These are phyloP conservation scores for Mortierella hygrophila DNA, from an alignment of 192 early-diverging fungal species.

Conservation along the genomic window DNA sequence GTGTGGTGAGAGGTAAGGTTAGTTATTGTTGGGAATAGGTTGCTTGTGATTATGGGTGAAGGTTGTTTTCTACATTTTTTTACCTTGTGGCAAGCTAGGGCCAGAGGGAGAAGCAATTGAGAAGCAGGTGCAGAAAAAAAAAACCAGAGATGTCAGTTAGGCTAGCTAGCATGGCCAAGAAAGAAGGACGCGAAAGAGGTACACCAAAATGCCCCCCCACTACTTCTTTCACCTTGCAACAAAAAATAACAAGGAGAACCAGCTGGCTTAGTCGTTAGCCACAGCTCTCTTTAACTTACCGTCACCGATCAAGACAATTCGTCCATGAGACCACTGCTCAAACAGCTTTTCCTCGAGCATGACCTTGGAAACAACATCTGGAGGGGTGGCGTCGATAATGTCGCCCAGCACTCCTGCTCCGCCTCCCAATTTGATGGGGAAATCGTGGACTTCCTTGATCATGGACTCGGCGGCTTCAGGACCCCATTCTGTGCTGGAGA, in stretches of 20 bases:
- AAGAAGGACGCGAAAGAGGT: too few relatives aligned
- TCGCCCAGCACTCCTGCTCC: background rate
- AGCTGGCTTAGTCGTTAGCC: too few relatives aligned
- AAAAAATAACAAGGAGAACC: too few relatives aligned
- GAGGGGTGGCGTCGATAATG: background rate
- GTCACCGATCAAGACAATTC: background rate
- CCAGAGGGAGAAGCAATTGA: background rate
- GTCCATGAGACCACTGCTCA: background rate
- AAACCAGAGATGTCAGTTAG: background rate
- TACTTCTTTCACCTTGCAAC: too few relatives aligned
- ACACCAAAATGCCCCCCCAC: too few relatives aligned
- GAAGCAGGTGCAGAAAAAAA: too few relatives aligned
- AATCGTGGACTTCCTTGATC: background rate
- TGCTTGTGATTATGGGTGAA: too few relatives aligned
- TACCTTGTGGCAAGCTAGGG: slow-evolving; percentile 2
- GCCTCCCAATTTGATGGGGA: slow-evolving; percentile 4
- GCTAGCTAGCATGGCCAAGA: background rate
- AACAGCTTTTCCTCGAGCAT: background rate
- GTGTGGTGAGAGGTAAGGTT: background rate
- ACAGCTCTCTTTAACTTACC: background rate
- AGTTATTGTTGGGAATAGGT: background rate
- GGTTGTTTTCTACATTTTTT: background rate
- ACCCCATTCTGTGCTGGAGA: background rate
- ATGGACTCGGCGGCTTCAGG: background rate
- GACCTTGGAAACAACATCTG: background rate